Evolutionary conservation across 257 asterid species (phyloP), one percentile per base, ranked within the genome.

Genomic region (Misopates orontium): DNA sequence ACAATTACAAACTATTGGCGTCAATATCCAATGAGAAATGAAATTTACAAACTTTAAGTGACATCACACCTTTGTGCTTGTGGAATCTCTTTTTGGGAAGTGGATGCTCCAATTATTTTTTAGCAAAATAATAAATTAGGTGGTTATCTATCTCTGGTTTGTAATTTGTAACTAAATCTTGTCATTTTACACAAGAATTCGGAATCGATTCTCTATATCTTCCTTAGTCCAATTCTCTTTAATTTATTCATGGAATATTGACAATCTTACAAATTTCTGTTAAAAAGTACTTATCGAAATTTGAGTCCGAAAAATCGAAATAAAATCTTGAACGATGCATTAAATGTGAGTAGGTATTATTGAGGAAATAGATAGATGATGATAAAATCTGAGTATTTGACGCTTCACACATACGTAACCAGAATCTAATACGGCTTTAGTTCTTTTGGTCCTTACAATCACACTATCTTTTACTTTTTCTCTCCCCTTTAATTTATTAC

Each of bases 31-130:
- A 36, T 36, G 8, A 36, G 42, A 36, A 36, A 36, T 36, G 1
- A 36, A 36, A 36, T 9, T 4, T 36, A 9, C 18, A 15, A 45
- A 45, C 51, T 45, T 45, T 45, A 16, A 4, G 51, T 45, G 51
- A 45, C 51, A 12, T 45, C 18, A 45, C 18, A 45, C 18, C 13
- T 17, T 40, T 36, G 45, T 58, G 64, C 49, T 20, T 24, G 66
- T 61, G 66, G 66, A 61, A 61, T 41, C 54, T 17, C 66, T 61
- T 61, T 61, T 12, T 21, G 23, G 52, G 13, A 61, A 61, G 66
- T 61, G 52, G 41, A 32, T 25, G 41, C 15, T 22, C 10, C 66
- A 61, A 42, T 61, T 40, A 61, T 61, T 44, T 22, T 22, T 40
- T 13, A 21, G 54, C 54, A 60, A 59, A 42, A 14, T 60, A 60